A percentile compares a stretch with the other conserved stretches of the same genome.
phyloP scores from a whole-genome alignment of 768 basidiomycete genomes.

The Austroboletus festivus region DNA sequence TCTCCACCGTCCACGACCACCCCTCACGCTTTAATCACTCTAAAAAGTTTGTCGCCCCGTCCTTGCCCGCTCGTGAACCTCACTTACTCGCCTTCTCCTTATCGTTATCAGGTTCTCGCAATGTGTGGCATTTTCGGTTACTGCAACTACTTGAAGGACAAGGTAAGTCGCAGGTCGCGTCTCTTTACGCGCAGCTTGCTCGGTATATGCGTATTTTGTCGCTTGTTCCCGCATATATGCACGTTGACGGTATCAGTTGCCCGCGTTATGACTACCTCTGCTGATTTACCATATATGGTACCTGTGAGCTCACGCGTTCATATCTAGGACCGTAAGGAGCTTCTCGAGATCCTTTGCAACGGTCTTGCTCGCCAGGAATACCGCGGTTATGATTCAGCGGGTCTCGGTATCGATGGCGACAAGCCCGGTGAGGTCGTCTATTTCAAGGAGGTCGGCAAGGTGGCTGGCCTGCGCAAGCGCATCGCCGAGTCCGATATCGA shows the following conservation, averaged over 20 bases:
- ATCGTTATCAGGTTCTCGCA: constrained; percentile 10
- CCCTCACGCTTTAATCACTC: too few relatives aligned
- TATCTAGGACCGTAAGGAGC: constrained; percentile 76
- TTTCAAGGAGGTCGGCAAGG: constrained; percentile 99
- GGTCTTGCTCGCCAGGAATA: constrained; percentile 96
- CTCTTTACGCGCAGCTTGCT: not conserved
- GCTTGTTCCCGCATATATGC: constrained; percentile 9
- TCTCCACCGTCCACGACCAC: constrained; percentile 12
- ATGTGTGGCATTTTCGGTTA: constrained; percentile 99
- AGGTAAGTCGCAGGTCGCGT: constrained; percentile 49
- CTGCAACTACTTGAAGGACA: constrained; percentile 92
- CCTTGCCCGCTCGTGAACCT: not conserved
- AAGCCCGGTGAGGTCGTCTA: constrained; percentile 68
- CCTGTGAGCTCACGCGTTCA: not conserved
- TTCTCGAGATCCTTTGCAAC: constrained; percentile 86
- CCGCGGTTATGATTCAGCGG: constrained; percentile 96
- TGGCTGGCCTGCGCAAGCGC: constrained; percentile 86
- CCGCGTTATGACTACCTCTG: not conserved
- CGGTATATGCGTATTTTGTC: not conserved
- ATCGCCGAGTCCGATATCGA: constrained; percentile 71
- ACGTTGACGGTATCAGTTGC: not conserved
- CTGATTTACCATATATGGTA: constrained; percentile 22
- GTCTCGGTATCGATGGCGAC: constrained; percentile 89
- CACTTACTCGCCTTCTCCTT: not conserved
- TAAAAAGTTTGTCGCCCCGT: constrained; percentile 8